A percentile compares a stretch with the other conserved stretches of the same genome.
Evolutionary conservation across 2,329 filamentous ascomycete species (phyloP).

Genomic region (Pleomassaria siparia): DNA sequence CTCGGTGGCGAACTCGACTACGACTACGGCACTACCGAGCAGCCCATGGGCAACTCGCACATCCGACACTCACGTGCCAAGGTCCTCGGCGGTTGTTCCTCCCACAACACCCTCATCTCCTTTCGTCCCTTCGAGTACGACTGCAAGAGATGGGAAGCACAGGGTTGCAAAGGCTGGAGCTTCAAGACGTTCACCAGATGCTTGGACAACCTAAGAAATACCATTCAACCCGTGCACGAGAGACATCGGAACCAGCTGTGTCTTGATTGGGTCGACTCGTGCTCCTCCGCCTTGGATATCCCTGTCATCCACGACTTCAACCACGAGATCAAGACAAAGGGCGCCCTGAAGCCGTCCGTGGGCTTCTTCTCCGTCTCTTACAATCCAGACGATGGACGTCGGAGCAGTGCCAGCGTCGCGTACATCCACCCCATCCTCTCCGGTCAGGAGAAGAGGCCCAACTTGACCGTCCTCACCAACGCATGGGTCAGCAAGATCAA

Average conservation of each 20-base stretch:
- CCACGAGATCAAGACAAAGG: slow-evolving; percentile 73
- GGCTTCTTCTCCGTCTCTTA: slow-evolving; percentile 92
- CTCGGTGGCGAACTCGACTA: slow-evolving; percentile 87
- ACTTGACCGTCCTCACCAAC: slow-evolving; percentile 83
- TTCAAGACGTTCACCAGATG: slow-evolving; percentile 83
- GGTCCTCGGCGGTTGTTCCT: slow-evolving; percentile 89
- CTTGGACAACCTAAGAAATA: slow-evolving; percentile 82
- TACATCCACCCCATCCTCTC: slow-evolving; percentile 91
- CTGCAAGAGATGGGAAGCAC: slow-evolving; percentile 77
- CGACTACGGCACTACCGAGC: slow-evolving; percentile 85
- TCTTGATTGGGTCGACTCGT: slow-evolving; percentile 84
- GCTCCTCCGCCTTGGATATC: slow-evolving; percentile 75
- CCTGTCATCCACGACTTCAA: slow-evolving; percentile 87
- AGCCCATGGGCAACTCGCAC: slow-evolving; percentile 87
- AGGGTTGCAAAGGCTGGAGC: slow-evolving; percentile 82
- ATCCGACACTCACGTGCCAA: slow-evolving; percentile 92
- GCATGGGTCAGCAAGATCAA: slow-evolving; percentile 85
- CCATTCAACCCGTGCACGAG: slow-evolving; percentile 83
- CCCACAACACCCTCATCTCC: slow-evolving; percentile 90
- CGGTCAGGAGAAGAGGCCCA: slow-evolving; percentile 78
- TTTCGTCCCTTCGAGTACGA: slow-evolving; percentile 92
- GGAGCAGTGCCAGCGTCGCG: slow-evolving; percentile 84
- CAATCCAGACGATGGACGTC: slow-evolving; percentile 82
- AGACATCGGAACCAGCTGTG: slow-evolving; percentile 88
- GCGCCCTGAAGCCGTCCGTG: slow-evolving; percentile 72